Conservation (phyloP, 139 green algal species). For the Tetraselmis striata region DNA sequence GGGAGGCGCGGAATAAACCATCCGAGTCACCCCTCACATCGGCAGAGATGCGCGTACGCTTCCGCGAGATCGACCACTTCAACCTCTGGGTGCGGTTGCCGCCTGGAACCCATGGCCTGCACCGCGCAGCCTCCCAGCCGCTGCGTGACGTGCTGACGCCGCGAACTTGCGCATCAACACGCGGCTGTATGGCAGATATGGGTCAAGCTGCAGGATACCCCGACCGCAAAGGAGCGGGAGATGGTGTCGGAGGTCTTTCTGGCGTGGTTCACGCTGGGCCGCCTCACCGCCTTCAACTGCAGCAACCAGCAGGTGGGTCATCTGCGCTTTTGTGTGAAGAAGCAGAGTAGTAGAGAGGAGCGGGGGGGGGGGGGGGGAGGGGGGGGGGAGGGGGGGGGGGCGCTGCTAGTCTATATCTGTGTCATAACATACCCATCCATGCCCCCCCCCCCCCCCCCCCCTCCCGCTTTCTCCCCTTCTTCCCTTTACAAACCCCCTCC, state of each 20-base stretch:
- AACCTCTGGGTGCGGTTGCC: not conserved
- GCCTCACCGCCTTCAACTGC: not conserved
- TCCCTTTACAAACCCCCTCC: too few relatives aligned
- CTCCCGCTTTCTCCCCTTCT: too few relatives aligned
- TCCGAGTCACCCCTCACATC: not conserved
- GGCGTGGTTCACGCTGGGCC: not conserved
- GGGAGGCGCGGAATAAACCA: not conserved
- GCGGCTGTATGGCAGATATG: not conserved
- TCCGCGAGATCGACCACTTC: not conserved
- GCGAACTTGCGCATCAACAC: not conserved
- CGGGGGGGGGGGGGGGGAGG: too few relatives aligned
- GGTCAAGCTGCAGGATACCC: not conserved
- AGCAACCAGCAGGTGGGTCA: not conserved
- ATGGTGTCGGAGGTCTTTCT: not conserved
- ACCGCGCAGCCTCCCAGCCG: too few relatives aligned
- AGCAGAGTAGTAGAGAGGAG: too few relatives aligned
- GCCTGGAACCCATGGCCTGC: too few relatives aligned
- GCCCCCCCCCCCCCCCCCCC: too few relatives aligned
- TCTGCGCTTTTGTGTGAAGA: too few relatives aligned
- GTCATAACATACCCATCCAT: too few relatives aligned
- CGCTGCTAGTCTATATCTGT: too few relatives aligned
- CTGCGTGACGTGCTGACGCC: too few relatives aligned
- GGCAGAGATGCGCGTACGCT: not conserved
- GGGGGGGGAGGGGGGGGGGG: too few relatives aligned
- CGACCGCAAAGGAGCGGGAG: not conserved